Evolutionary conservation across 257 asterid genomes (phyloP).

Genomic region (Penstemon eatonii): DNA sequence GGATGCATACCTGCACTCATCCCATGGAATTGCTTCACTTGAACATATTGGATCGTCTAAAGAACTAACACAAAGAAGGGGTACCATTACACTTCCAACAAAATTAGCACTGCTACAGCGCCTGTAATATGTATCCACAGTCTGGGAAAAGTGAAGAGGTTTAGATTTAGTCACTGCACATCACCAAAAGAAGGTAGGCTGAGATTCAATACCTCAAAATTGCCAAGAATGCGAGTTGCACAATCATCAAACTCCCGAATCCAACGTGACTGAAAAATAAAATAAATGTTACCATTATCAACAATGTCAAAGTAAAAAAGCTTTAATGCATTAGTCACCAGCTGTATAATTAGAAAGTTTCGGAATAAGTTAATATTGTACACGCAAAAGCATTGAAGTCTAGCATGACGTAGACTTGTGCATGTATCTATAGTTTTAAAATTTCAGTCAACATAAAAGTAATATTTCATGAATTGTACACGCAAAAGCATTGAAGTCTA

Average conservation of each 20-base stretch:
- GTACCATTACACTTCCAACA: constrained; percentile 71
- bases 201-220: constrained; percentile 48
- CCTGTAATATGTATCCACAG: constrained; percentile 85
- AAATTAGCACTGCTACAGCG: constrained; percentile 69
- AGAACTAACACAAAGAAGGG: constrained; percentile 84
- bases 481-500: no score
- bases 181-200: constrained; percentile 1
- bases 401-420: no score
- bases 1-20: constrained; percentile 65
- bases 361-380: no score
- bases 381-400: no score
- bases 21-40: constrained; percentile 92
- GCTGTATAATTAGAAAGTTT: no score
- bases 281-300: neutral
- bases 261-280: constrained; percentile 43
- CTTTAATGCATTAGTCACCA: no score
- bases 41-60: constrained; percentile 95
- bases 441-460: no score
- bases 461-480: no score
- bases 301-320: no score
- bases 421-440: no score
- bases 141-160: constrained; percentile 36
- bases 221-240: constrained; percentile 60
- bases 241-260: constrained; percentile 59
- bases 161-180: constrained; percentile 4